Conservation (phyloP, 805 yeast species). For the Saturnispora diversa region DNA sequence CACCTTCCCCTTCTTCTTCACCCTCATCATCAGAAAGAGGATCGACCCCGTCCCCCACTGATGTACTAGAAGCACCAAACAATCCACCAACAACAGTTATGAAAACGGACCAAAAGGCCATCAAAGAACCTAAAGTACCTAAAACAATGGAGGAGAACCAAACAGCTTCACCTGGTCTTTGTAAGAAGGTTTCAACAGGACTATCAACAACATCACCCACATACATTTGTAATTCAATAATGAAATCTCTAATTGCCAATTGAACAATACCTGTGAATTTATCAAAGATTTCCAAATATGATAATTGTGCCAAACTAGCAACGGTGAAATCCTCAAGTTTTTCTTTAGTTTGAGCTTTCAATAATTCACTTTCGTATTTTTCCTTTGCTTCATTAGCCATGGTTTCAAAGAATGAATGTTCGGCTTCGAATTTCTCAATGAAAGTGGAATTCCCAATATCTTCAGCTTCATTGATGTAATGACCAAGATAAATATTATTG, state of each 20-base stretch:
- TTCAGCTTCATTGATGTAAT: slow-evolving; percentile 80
- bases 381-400: background rate
- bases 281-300: slow-evolving; percentile 6
- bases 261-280: slow-evolving; percentile 10
- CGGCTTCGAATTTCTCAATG: slow-evolving; percentile 44
- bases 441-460: slow-evolving; percentile 70
- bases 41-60: no score
- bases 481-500: slow-evolving; percentile 81
- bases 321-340: background rate
- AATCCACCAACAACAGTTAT: slow-evolving; percentile 11
- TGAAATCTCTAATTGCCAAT: slow-evolving; percentile 16
- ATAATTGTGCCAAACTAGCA: slow-evolving; percentile 14
- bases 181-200: slow-evolving; percentile 38
- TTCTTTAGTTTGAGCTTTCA: background rate
- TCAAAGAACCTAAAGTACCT: slow-evolving; percentile 32
- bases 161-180: slow-evolving; percentile 44
- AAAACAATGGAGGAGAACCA: slow-evolving; percentile 38
- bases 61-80: slow-evolving; percentile 12
- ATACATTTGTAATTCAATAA: slow-evolving; percentile 18
- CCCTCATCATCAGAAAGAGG: no score
- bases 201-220: slow-evolving; percentile 34
- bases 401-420: slow-evolving; percentile 29
- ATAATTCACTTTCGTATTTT: slow-evolving; percentile 3
- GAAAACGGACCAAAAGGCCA: slow-evolving; percentile 37
- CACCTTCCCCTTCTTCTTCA: no score